These are phyloP conservation scores for Royoungia palumana DNA, from an alignment of 768 basidiomycete species.

Conservation along the genomic window DNA sequence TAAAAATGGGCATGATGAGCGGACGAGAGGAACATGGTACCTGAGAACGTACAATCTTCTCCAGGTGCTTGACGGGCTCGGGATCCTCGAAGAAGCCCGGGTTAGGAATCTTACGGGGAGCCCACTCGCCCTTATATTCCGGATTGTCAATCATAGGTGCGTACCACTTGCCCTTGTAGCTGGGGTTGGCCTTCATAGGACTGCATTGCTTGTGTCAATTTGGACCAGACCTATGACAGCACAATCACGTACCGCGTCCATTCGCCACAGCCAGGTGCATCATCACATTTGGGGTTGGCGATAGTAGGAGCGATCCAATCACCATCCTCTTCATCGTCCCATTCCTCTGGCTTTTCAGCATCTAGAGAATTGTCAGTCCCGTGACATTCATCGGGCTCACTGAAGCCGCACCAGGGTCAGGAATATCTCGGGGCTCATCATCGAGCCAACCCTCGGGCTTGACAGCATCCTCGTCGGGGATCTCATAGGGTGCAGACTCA, in stretches of 20 bases:
- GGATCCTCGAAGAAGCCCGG: slow-evolving; percentile 88
- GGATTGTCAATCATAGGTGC: slow-evolving; percentile 96
- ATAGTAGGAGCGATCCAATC: slow-evolving; percentile 94
- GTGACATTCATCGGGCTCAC: not conserved
- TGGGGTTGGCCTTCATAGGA: slow-evolving; percentile 86
- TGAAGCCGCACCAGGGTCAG: slow-evolving; percentile 72
- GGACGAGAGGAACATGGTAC: not conserved
- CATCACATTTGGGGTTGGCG: slow-evolving; percentile 85
- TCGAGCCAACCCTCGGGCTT: slow-evolving; percentile 98
- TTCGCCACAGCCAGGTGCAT: slow-evolving; percentile 90
- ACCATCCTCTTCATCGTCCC: slow-evolving; percentile 99
- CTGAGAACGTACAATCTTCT: slow-evolving; percentile 66
- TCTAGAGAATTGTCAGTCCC: slow-evolving; percentile 40
- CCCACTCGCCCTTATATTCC: slow-evolving; percentile 94
- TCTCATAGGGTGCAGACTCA: slow-evolving; percentile 92
- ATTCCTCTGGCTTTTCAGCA: slow-evolving; percentile 95
- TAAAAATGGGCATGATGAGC: slow-evolving; percentile 25
- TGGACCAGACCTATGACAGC: not conserved
- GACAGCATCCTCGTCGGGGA: slow-evolving; percentile 78
- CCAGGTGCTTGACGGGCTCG: slow-evolving; percentile 74
- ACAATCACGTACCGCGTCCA: slow-evolving; percentile 66
- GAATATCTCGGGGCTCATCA: slow-evolving; percentile 71
- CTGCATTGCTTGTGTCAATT: slow-evolving; percentile 33
- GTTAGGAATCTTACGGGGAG: slow-evolving; percentile 87
- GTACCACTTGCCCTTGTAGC: slow-evolving; percentile 98